phyloP scores from a whole-genome alignment of 139 green algal genomes.

The Chlorella sp. region DNA sequence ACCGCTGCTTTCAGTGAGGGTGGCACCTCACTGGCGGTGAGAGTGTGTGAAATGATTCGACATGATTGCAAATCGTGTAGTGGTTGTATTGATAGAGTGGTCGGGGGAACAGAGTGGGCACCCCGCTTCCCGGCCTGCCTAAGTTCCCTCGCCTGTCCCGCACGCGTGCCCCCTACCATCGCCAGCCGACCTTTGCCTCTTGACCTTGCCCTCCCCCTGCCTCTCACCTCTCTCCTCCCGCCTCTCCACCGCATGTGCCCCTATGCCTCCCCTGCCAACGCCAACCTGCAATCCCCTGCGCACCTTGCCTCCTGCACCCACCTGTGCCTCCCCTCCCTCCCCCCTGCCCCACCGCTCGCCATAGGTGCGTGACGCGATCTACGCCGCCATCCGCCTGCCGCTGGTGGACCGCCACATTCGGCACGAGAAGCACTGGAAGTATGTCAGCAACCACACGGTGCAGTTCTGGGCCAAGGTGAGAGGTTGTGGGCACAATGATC shows the following conservation, averaged over 20 bases:
- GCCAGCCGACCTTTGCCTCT: too few relatives aligned
- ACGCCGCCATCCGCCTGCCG: slow-evolving; percentile 62
- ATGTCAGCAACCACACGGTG: slow-evolving; percentile 94
- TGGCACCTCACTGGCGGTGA: too few relatives aligned
- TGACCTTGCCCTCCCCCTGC: too few relatives aligned
- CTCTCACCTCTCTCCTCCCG: not conserved
- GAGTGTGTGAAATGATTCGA: too few relatives aligned
- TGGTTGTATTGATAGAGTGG: too few relatives aligned
- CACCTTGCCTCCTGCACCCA: not conserved
- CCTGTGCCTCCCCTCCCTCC: not conserved
- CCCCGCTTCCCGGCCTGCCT: not conserved
- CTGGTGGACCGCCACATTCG: slow-evolving; percentile 78
- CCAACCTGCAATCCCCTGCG: not conserved
- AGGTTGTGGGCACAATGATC: too few relatives aligned
- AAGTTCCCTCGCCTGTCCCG: not conserved
- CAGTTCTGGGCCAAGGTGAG: slow-evolving; percentile 87
- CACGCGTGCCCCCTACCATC: too few relatives aligned
- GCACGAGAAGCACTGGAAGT: slow-evolving; percentile 98
- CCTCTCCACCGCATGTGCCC: not conserved
- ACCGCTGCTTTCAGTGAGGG: too few relatives aligned
- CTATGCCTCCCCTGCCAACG: too few relatives aligned
- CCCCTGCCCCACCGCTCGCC: not conserved
- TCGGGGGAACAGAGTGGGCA: not conserved
- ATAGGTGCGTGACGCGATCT: slow-evolving; percentile 88
- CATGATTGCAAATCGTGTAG: too few relatives aligned